phyloP scores from a whole-genome alignment of 2,329 filamentous ascomycete species.

The Colletotrichum liaoningense region DNA sequence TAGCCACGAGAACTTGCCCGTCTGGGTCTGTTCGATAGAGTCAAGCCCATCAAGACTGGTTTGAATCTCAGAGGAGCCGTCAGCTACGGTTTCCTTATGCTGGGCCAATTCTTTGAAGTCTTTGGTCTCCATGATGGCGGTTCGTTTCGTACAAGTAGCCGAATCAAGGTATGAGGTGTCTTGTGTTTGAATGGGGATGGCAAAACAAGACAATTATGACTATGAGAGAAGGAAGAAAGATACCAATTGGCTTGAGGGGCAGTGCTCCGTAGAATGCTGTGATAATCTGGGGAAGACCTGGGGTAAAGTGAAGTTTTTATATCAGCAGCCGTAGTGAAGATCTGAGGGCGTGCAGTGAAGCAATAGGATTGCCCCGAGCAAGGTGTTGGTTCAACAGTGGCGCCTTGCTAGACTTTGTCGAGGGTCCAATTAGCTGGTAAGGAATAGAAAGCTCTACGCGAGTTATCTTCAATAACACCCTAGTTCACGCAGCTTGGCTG shows the following conservation, averaged over 20 bases:
- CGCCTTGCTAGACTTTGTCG: neutral
- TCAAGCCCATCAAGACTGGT: neutral
- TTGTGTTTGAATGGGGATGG: neutral
- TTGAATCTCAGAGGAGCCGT: neutral
- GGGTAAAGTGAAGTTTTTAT: neutral
- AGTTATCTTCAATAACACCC: neutral
- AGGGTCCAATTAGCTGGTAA: neutral
- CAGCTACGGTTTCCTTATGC: neutral
- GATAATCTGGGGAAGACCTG: neutral
- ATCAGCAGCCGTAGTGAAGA: neutral
- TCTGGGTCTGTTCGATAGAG: conserved; percentile 35
- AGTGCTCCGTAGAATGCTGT: neutral
- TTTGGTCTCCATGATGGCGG: neutral
- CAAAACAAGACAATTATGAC: neutral
- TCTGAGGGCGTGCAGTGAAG: neutral
- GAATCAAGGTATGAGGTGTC: too few species aligned
- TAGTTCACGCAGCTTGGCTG: neutral
- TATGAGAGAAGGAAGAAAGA: neutral
- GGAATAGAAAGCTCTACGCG: neutral
- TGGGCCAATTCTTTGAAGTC: neutral
- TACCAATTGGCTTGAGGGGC: too few species aligned
- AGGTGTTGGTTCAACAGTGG: neutral
- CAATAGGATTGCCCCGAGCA: neutral
- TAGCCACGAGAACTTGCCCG: conserved; percentile 32
- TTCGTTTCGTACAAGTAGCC: neutral